Base-by-base conservation (phyloP, 306 rosid genomes). In the Quercus ilex region DNA sequence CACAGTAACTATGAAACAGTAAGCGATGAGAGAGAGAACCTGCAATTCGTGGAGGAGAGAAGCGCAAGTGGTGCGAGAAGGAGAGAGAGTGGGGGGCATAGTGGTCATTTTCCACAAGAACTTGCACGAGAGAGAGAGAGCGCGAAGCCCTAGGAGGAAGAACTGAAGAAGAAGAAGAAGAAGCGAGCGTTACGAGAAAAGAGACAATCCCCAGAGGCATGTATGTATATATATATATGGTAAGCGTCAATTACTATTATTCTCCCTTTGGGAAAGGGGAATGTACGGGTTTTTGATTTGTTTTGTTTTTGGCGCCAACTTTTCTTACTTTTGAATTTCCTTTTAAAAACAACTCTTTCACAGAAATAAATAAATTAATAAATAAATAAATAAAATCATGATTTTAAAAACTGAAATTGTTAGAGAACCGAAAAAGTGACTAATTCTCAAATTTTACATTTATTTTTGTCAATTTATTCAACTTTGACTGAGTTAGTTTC, bases 61-160 rank as follows among this genome's bases (percentile, higher is more conserved):
- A 70, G 93, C 97, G 78, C 99, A 94, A 74, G 99, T 92, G 38
- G 97, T 92, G 71, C 91, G 95, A 80, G 99, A 86, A 33, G 97
- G 92, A 25, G 94, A 92, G 69, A 87, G 19, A 19, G 92, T 79
- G 55, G 87, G 86, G 26, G 79, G 83, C 51, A 70, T 28, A 59
- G 83, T 26, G 26, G 82, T 62, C 97, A 92, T 91, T 81, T 55
- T 30, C 77, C 9, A 53, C 14, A 10, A 64, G 62, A 7, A 4
- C 23, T 33, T 18, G 68, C 65, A 35, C 21, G 19, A 55, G 33
- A 51, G 57, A 35, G 25, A 12, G 4, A 5, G 7, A 33, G 68
- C 1, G 69, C 18, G 21, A 71, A 83, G 79, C 87, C 84, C 82
- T 35, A 57, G 20, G 20, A 74, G 26, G 49, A 41, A 41, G 46